Conservation (phyloP, 2,329 filamentous ascomycete species). For the Aspergillus nomiae region DNA sequence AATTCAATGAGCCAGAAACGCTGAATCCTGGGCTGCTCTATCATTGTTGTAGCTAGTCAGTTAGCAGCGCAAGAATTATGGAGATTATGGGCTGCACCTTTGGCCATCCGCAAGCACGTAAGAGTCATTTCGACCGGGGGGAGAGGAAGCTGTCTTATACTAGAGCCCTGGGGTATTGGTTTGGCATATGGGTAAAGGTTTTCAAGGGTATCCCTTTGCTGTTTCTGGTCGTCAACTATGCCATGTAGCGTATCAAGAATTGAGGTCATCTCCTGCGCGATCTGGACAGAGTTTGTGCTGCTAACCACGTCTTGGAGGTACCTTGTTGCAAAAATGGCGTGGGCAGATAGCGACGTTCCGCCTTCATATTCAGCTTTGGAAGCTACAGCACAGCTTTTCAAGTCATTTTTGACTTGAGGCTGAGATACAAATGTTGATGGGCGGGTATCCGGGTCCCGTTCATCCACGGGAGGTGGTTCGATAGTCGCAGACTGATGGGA, state of each 20-base stretch:
- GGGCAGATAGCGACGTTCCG: conserved; percentile 9
- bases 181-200: conserved; percentile 3
- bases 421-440: not conserved
- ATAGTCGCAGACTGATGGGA: not conserved
- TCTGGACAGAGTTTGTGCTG: not conserved
- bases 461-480: not conserved
- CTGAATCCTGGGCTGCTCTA: not conserved
- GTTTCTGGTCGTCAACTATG: conserved; percentile 1
- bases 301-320: conserved; percentile 10
- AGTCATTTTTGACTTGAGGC: not conserved
- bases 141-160: conserved; percentile 6
- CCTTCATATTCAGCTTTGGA: conserved; percentile 4
- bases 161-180: not conserved
- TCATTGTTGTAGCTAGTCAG: not conserved
- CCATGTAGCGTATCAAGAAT: conserved; percentile 2
- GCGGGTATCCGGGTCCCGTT: not conserved
- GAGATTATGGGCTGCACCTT: conserved; percentile 1
- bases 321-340: conserved; percentile 9
- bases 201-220: conserved; percentile 11
- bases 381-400: not conserved
- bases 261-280: not conserved
- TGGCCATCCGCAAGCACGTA: conserved; percentile 8
- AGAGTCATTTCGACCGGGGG: conserved; percentile 9
- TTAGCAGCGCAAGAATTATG: not conserved
- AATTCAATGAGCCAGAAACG: conserved; percentile 18